Percentiles rank a stretch among this genome's conserved stretches.
Evolutionary conservation across 192 early-diverging fungal species (phyloP).

Genomic region (Spizellomyces punctatus): DNA sequence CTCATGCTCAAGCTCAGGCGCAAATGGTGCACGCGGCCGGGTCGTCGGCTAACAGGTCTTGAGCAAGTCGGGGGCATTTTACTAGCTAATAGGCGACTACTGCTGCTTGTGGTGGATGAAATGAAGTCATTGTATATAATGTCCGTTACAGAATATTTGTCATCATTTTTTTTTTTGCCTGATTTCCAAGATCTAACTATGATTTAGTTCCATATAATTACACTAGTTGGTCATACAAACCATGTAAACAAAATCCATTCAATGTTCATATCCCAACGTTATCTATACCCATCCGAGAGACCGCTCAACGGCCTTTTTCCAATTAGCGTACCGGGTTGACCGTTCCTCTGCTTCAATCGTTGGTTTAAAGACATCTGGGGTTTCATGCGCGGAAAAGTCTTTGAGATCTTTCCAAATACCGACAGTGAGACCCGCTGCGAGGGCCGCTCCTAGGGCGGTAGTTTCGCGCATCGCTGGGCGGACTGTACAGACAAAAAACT

Average conservation of each 20-base stretch:
- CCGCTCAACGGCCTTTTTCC: conserved; percentile 27
- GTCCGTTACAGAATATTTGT: too few relatives aligned
- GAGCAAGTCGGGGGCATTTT: too few relatives aligned
- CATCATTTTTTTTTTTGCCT: too few relatives aligned
- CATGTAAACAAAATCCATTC: background rate
- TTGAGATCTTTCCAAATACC: conserved; percentile 64
- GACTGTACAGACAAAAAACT: conserved; percentile 2
- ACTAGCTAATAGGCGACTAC: too few relatives aligned
- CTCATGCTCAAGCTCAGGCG: background rate
- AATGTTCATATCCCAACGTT: background rate
- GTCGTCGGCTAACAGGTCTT: too few relatives aligned
- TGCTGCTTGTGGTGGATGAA: too few relatives aligned
- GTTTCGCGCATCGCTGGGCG: conserved; percentile 88
- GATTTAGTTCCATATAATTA: too few relatives aligned
- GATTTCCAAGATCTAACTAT: too few relatives aligned
- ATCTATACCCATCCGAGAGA: conserved; percentile 18
- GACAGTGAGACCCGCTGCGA: conserved; percentile 81
- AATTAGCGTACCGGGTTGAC: conserved; percentile 14
- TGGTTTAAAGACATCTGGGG: conserved; percentile 21
- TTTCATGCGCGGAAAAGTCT: conserved; percentile 33
- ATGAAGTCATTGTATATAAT: too few relatives aligned
- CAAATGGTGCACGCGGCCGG: background rate
- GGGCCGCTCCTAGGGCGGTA: conserved; percentile 89
- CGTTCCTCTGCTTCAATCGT: conserved; percentile 9
- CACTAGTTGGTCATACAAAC: too few relatives aligned